Evolutionary conservation across 768 basidiomycete species (phyloP).

Genomic region (Boletus sensibilis): DNA sequence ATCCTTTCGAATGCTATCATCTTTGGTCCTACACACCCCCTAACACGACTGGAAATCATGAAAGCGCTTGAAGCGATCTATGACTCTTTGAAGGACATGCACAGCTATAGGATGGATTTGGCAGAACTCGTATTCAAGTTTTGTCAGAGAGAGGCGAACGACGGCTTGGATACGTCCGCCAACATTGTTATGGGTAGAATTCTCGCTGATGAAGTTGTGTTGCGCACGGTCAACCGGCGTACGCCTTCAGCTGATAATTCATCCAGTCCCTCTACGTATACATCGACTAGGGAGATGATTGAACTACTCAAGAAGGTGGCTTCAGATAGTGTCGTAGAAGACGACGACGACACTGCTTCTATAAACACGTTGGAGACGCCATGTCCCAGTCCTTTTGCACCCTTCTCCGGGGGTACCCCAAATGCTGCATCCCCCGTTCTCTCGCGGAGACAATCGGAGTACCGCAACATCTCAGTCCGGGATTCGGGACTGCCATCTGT

Average conservation of each 20-base stretch:
- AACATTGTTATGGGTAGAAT: conserved; percentile 51
- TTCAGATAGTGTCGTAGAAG: conserved; percentile 33
- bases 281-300: conserved; percentile 31
- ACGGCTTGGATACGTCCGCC: conserved; percentile 25
- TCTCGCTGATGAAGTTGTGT: conserved; percentile 66
- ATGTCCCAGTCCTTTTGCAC: conserved; percentile 33
- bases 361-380: conserved; percentile 40
- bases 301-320: conserved; percentile 44
- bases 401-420: conserved; percentile 33
- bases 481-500: conserved; percentile 55
- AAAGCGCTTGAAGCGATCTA: conserved; percentile 57
- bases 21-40: conserved; percentile 42
- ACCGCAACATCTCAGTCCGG: conserved; percentile 39
- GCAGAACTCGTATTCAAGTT: conserved; percentile 57
- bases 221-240: conserved; percentile 46
- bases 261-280: conserved; percentile 17
- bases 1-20: conserved; percentile 52
- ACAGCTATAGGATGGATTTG: conserved; percentile 53
- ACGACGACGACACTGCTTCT: conserved; percentile 45
- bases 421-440: conserved; percentile 49
- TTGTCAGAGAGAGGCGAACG: conserved; percentile 38
- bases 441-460: conserved; percentile 61
- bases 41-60: conserved; percentile 58
- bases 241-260: conserved; percentile 10
- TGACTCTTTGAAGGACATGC: conserved; percentile 68